Conservation (phyloP, 2,329 filamentous ascomycete genomes). For the Alternaria consortialis region DNA sequence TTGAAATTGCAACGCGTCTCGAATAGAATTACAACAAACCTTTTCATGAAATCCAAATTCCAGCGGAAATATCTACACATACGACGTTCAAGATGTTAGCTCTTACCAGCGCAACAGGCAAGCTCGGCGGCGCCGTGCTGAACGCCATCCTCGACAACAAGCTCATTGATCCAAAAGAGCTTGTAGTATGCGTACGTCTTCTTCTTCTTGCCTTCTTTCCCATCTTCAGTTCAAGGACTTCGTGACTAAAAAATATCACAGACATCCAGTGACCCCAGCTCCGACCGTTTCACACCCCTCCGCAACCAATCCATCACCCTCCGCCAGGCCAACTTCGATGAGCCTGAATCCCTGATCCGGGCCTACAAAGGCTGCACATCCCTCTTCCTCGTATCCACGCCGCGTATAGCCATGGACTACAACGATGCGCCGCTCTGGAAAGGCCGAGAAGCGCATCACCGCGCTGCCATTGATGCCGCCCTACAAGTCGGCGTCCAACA, state of each 20-base stretch:
- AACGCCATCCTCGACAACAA: constrained; percentile 53
- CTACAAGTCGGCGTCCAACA: constrained; percentile 53
- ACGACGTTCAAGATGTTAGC: constrained; percentile 41
- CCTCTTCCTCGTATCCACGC: constrained; percentile 58
- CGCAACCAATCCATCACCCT: constrained; percentile 45
- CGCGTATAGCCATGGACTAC: constrained; percentile 57
- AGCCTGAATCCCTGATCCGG: constrained; percentile 41
- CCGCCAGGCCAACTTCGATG: constrained; percentile 53
- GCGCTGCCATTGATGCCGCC: constrained; percentile 55
- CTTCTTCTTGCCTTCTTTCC: not conserved
- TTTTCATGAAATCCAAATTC: not conserved
- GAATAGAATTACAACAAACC: not conserved
- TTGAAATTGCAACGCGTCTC: not conserved
- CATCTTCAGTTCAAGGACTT: not conserved
- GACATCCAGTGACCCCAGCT: constrained; percentile 32
- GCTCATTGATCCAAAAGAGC: constrained; percentile 49
- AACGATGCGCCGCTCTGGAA: constrained; percentile 52
- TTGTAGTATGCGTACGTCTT: constrained; percentile 50
- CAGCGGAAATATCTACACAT: not conserved
- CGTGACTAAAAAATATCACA: not conserved
- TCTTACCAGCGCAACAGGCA: constrained; percentile 57
- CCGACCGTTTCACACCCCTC: constrained; percentile 40
- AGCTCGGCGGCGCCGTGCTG: constrained; percentile 57
- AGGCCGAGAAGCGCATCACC: constrained; percentile 57
- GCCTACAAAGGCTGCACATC: constrained; percentile 52